These are phyloP conservation scores for Arachis hypogaea DNA, from an alignment of 306 rosid species.

Conservation along the genomic window DNA sequence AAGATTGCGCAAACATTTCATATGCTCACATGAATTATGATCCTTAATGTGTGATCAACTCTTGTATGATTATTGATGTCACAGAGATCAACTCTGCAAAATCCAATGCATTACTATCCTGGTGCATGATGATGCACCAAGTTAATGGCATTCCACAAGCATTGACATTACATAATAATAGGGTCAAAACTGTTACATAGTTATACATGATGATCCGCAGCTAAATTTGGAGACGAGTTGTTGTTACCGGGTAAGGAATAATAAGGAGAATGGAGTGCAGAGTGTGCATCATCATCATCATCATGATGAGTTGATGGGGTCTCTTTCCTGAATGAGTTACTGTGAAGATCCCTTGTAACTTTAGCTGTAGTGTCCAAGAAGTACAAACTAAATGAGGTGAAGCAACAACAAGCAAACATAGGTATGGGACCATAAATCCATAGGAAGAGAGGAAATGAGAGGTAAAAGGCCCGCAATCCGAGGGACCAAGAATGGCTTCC, in stretches of 20 bases:
- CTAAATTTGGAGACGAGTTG: slow-evolving; percentile 1
- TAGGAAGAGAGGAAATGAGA: slow-evolving; percentile 84
- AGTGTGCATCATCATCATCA: slow-evolving; percentile 43
- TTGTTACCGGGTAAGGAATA: slow-evolving; percentile 19
- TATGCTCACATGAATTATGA: too few relatives aligned
- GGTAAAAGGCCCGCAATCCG: slow-evolving; percentile 77
- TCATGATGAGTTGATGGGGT: background rate
- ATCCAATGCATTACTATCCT: too few relatives aligned
- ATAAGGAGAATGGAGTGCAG: slow-evolving; percentile 35
- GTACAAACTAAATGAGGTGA: slow-evolving; percentile 60
- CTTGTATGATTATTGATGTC: too few relatives aligned
- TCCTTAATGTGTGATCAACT: too few relatives aligned
- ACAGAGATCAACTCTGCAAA: too few relatives aligned
- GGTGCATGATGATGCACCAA: too few relatives aligned
- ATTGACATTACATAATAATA: background rate
- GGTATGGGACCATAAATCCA: slow-evolving; percentile 92
- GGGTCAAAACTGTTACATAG: background rate
- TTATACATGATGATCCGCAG: slow-evolving; percentile 18
- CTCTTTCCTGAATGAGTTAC: slow-evolving; percentile 52
- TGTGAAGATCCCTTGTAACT: slow-evolving; percentile 64
- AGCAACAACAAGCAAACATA: slow-evolving; percentile 70
- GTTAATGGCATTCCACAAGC: too few relatives aligned
- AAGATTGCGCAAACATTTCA: too few relatives aligned
- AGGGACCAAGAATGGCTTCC: slow-evolving; percentile 82
- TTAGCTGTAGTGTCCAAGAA: slow-evolving; percentile 80